Evolutionary conservation across 2,329 filamentous ascomycete genomes (phyloP).

Genomic region (Pezicula radicicola): DNA sequence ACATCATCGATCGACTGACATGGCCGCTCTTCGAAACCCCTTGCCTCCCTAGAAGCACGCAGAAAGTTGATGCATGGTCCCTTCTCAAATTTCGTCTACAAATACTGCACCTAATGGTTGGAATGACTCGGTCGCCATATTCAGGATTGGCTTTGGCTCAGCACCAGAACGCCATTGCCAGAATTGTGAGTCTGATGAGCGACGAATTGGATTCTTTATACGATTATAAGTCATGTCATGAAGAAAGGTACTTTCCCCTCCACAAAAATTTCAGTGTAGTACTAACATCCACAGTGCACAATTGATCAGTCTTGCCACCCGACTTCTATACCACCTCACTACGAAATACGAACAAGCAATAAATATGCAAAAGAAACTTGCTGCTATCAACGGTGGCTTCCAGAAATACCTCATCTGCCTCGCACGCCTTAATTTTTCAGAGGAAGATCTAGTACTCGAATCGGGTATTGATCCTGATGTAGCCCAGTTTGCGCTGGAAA

Average conservation of each 20-base stretch:
- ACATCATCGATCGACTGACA: slow-evolving; percentile 34
- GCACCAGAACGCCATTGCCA: slow-evolving; percentile 68
- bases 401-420: slow-evolving; percentile 82
- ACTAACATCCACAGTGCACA: slow-evolving; percentile 27
- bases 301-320: slow-evolving; percentile 57
- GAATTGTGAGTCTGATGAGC: slow-evolving; percentile 72
- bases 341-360: slow-evolving; percentile 57
- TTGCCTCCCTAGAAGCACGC: slow-evolving; percentile 19
- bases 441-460: slow-evolving; percentile 76
- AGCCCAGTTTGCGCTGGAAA: slow-evolving; percentile 74
- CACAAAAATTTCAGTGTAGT: slow-evolving; percentile 3
- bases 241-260: slow-evolving; percentile 34
- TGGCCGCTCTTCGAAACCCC: slow-evolving; percentile 42
- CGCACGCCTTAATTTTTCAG: slow-evolving; percentile 79
- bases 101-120: slow-evolving; percentile 50
- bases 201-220: slow-evolving; percentile 66
- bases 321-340: slow-evolving; percentile 58
- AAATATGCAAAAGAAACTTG: slow-evolving; percentile 70
- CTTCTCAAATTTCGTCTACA: slow-evolving; percentile 25
- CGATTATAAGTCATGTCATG: slow-evolving; percentile 33
- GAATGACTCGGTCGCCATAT: slow-evolving; percentile 60
- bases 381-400: slow-evolving; percentile 64
- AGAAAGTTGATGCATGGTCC: slow-evolving; percentile 18
- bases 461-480: slow-evolving; percentile 73
- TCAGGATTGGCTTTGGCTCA: slow-evolving; percentile 63